Evolutionary conservation across 208 protist species (phyloP).

Genomic region (Herpetomonas tarakana): DNA sequence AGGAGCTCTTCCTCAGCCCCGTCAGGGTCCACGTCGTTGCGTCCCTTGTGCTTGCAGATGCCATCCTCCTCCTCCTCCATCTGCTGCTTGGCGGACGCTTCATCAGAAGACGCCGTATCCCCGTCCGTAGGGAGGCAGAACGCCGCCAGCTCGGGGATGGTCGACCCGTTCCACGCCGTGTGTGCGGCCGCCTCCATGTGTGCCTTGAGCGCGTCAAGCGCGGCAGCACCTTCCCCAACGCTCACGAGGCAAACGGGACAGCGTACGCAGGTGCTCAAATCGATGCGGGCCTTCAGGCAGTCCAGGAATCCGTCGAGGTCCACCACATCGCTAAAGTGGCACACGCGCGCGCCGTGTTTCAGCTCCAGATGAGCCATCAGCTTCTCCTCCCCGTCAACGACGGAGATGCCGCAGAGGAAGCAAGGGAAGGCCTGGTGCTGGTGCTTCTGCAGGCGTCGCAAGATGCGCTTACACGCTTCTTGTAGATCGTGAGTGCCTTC

Average conservation of each 20-base stretch:
- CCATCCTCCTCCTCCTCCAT: slow-evolving; percentile 9
- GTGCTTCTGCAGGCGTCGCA: slow-evolving; percentile 40
- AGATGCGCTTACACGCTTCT: slow-evolving; percentile 46
- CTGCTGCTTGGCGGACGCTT: background rate
- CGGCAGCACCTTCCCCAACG: slow-evolving; percentile 5
- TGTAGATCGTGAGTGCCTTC: slow-evolving; percentile 15
- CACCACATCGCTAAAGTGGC: slow-evolving; percentile 55
- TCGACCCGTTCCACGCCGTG: slow-evolving; percentile 37
- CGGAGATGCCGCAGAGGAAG: slow-evolving; percentile 36
- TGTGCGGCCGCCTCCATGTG: slow-evolving; percentile 29
- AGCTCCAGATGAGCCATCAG: slow-evolving; percentile 57
- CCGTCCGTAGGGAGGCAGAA: slow-evolving; percentile 30
- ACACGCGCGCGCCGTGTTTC: slow-evolving; percentile 33
- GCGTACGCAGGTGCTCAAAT: slow-evolving; percentile 6
- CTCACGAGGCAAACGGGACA: slow-evolving; percentile 57
- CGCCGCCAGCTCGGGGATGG: slow-evolving; percentile 34
- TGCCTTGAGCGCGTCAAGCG: slow-evolving; percentile 3
- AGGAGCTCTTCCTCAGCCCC: slow-evolving; percentile 34
- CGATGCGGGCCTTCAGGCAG: slow-evolving; percentile 21
- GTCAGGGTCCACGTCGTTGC: slow-evolving; percentile 19
- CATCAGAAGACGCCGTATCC: background rate
- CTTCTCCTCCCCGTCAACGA: slow-evolving; percentile 35
- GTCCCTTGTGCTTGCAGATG: slow-evolving; percentile 17
- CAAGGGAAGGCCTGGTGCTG: slow-evolving; percentile 34
- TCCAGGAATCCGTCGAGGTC: slow-evolving; percentile 46